A percentile compares a stretch with the other conserved stretches of the same genome.
Conservation (phyloP, 306 rosid genomes). For the Quercus wislizeni region DNA sequence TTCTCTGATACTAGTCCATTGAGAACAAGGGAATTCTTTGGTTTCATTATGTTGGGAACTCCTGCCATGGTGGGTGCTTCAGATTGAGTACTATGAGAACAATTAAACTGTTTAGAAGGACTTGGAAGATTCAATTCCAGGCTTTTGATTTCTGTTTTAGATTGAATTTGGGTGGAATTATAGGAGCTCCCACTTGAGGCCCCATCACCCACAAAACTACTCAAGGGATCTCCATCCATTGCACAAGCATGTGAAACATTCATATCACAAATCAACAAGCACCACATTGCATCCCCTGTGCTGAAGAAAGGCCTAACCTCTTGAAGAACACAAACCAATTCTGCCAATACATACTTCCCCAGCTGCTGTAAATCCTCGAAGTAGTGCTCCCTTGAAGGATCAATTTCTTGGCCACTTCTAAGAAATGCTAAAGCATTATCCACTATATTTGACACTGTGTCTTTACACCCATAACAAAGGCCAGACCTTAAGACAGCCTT, state of each 20-base stretch:
- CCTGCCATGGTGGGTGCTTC: conserved; percentile 38
- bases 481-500: conserved; percentile 80
- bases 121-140: conserved; percentile 51
- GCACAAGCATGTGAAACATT: conserved; percentile 87
- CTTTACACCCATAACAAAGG: conserved; percentile 83
- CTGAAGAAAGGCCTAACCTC: conserved; percentile 88
- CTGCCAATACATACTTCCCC: conserved; percentile 80
- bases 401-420: conserved; percentile 71
- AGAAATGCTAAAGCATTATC: conserved; percentile 71
- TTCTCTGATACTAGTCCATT: conserved; percentile 41
- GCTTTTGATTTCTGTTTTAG: conserved; percentile 49
- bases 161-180: conserved; percentile 38
- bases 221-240: conserved; percentile 56
- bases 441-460: conserved; percentile 75
- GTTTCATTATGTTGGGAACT: conserved; percentile 30
- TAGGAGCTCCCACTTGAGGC: conserved; percentile 39
- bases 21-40: conserved; percentile 37
- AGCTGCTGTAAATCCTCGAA: conserved; percentile 85
- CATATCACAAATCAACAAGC: conserved; percentile 83
- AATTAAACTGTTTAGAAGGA: conserved; percentile 42
- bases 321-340: conserved; percentile 83
- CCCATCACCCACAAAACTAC: conserved; percentile 40
- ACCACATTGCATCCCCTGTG: conserved; percentile 97
- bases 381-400: conserved; percentile 66
- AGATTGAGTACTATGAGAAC: conserved; percentile 46